Evolutionary conservation across 306 rosid genomes (phyloP).

Genomic region (Rubus idaeus): DNA sequence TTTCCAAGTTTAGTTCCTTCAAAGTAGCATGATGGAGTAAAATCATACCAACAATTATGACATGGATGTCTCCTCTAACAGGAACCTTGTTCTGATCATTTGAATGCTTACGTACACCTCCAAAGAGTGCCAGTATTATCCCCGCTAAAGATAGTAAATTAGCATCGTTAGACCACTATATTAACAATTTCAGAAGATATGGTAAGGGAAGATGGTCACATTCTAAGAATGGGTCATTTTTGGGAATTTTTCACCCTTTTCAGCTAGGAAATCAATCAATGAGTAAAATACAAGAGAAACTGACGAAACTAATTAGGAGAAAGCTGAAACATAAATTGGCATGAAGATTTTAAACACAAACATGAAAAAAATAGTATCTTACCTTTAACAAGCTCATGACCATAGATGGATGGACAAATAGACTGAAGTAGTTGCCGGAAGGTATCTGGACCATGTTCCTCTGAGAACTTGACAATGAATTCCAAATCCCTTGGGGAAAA

Average conservation of each 20-base stretch:
- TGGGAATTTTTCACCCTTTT: not conserved
- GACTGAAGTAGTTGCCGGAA: slow-evolving; percentile 90
- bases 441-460: slow-evolving; percentile 76
- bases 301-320: not conserved
- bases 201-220: not conserved
- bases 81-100: slow-evolving; percentile 93
- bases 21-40: slow-evolving; percentile 30
- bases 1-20: slow-evolving; percentile 24
- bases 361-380: slow-evolving; percentile 15
- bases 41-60: slow-evolving; percentile 81
- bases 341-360: slow-evolving; percentile 15
- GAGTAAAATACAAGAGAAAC: not conserved
- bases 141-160: slow-evolving; percentile 58
- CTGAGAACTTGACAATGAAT: slow-evolving; percentile 69
- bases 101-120: slow-evolving; percentile 84
- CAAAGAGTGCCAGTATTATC: slow-evolving; percentile 79
- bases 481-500: slow-evolving; percentile 89
- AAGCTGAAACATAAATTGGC: slow-evolving; percentile 8
- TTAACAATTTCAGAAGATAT: slow-evolving; percentile 14
- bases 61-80: slow-evolving; percentile 96
- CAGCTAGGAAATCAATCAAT: not conserved
- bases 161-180: not conserved
- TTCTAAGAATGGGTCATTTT: not conserved
- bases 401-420: slow-evolving; percentile 91
- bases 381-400: slow-evolving; percentile 99